A percentile compares a stretch with the other conserved stretches of the same genome.
phyloP scores from a whole-genome alignment of 257 asterid genomes.

The Solanum pimpinellifolium region DNA sequence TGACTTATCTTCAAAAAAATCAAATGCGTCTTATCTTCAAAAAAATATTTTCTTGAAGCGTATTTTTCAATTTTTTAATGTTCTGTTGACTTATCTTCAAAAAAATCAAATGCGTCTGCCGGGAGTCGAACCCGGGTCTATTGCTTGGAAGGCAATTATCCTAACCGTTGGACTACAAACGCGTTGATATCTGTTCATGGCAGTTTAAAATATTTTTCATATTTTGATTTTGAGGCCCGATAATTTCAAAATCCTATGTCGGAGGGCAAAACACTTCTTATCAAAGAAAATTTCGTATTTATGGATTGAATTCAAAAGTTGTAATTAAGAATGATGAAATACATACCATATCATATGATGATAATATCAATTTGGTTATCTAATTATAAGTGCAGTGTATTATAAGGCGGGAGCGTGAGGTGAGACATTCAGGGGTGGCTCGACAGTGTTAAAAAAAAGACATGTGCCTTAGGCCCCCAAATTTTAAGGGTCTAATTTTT shows the following conservation, averaged over 20 bases:
- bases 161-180: constrained; percentile 93
- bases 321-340: background rate
- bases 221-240: background rate
- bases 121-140: constrained; percentile 99
- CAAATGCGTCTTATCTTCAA: too few relatives aligned
- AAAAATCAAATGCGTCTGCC: constrained; percentile 32
- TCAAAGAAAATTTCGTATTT: too few relatives aligned
- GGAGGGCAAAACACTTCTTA: background rate
- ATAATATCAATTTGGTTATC: background rate
- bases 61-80: too few relatives aligned
- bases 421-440: background rate
- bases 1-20: too few relatives aligned
- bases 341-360: background rate
- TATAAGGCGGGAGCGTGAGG: background rate
- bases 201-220: accelerated
- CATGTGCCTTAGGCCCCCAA: too few relatives aligned
- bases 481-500: too few relatives aligned
- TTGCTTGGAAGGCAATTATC: constrained; percentile 99
- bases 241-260: background rate
- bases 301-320: background rate
- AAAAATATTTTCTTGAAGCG: background rate
- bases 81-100: accelerated
- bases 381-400: background rate
- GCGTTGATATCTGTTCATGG: background rate
- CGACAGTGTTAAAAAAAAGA: too few relatives aligned